Percentiles rank a stretch among this genome's conserved stretches.
These are phyloP conservation scores for Lumnitzera racemosa DNA, from an alignment of 345 rosid species.

Conservation along the genomic window DNA sequence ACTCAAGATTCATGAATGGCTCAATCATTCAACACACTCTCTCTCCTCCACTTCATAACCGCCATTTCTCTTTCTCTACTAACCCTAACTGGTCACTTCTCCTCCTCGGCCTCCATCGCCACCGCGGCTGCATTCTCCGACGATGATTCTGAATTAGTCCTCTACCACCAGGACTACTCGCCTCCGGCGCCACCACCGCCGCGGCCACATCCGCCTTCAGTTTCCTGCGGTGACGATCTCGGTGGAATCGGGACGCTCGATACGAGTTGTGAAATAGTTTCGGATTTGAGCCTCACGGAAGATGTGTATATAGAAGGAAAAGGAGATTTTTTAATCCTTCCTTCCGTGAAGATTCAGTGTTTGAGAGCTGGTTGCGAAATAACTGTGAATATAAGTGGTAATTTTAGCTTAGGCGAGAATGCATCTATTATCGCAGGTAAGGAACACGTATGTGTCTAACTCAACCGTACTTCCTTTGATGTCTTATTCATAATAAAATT, in stretches of 20 bases:
- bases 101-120: constrained; percentile 1
- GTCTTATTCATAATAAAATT: no score
- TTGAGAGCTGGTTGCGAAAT: constrained; percentile 57
- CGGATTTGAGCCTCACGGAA: constrained; percentile 76
- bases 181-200: constrained; percentile 98
- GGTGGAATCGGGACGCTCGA: constrained; percentile 83
- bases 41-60: neutral
- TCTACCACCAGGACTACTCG: constrained; percentile 85
- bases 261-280: constrained; percentile 73
- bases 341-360: constrained; percentile 72
- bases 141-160: constrained; percentile 33
- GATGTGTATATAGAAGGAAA: constrained; percentile 81
- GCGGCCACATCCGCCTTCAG: constrained; percentile 88
- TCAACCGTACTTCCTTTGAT: no score
- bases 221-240: constrained; percentile 83
- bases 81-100: neutral
- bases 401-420: constrained; percentile 57
- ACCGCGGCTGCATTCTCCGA: constrained; percentile 13
- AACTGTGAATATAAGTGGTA: constrained; percentile 67
- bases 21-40: no score
- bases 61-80: neutral
- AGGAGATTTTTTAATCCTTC: constrained; percentile 65
- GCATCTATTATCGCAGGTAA: constrained; percentile 62
- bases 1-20: no score
- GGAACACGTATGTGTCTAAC: no score